phyloP scores from a whole-genome alignment of 2,329 filamentous ascomycete genomes.

The Xylaria sp. region DNA sequence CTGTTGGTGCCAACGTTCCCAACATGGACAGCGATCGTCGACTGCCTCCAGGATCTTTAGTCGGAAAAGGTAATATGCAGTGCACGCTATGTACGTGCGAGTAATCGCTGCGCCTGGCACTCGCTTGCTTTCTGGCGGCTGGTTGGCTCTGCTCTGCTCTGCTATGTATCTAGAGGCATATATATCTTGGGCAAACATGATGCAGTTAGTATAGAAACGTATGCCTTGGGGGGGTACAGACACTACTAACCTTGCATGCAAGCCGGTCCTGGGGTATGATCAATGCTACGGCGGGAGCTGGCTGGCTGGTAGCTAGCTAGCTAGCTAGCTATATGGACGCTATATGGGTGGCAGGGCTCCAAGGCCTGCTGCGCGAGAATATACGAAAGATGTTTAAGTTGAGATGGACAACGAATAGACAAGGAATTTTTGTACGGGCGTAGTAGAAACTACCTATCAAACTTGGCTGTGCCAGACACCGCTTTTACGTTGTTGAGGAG shows the following conservation, averaged over 20 bases:
- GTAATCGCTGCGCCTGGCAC: slow-evolving; percentile 33
- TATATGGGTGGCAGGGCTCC: slow-evolving; percentile 26
- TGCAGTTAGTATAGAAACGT: slow-evolving; percentile 36
- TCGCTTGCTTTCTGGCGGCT: slow-evolving; percentile 31
- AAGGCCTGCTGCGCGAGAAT: slow-evolving; percentile 33
- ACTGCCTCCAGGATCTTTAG: slow-evolving; percentile 33
- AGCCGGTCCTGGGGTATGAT: slow-evolving; percentile 29
- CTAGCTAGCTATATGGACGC: slow-evolving; percentile 24
- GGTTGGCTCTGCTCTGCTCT: slow-evolving; percentile 26
- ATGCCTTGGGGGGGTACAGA: slow-evolving; percentile 33
- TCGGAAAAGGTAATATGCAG: slow-evolving; percentile 41
- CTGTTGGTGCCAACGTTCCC: slow-evolving; percentile 32
- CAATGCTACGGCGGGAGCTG: slow-evolving; percentile 36
- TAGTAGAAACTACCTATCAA: slow-evolving; percentile 34
- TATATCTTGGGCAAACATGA: slow-evolving; percentile 34
- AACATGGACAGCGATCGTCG: slow-evolving; percentile 36
- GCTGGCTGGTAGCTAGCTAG: slow-evolving; percentile 10
- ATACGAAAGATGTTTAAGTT: slow-evolving; percentile 32
- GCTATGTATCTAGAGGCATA: slow-evolving; percentile 26
- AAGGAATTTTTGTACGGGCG: slow-evolving; percentile 45
- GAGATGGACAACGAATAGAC: slow-evolving; percentile 39
- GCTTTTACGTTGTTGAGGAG: slow-evolving; percentile 31
- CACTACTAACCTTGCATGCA: slow-evolving; percentile 36
- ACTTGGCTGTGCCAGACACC: slow-evolving; percentile 32
- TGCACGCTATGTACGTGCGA: slow-evolving; percentile 44